A percentile compares a stretch with the other conserved stretches of the same genome.
phyloP scores from a whole-genome alignment of 2,329 filamentous ascomycete species.

The Bimuria novae-zelandiae region DNA sequence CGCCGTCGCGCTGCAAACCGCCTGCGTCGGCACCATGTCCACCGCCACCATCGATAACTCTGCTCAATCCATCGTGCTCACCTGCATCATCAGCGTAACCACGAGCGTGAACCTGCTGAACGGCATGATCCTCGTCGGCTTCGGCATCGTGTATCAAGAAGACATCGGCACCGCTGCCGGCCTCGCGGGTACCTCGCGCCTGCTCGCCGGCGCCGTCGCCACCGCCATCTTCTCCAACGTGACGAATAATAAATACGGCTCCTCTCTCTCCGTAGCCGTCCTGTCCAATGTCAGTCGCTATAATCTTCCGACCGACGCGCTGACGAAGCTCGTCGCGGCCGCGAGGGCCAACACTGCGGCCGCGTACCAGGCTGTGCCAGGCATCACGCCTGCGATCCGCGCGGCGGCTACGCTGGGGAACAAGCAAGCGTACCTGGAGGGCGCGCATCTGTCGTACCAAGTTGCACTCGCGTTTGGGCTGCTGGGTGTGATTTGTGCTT shows the following conservation, averaged over 20 bases:
- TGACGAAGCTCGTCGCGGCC: slow-evolving; percentile 26
- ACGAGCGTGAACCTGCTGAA: slow-evolving; percentile 36
- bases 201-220: slow-evolving; percentile 34
- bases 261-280: slow-evolving; percentile 19
- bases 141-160: slow-evolving; percentile 36
- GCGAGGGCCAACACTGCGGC: slow-evolving; percentile 30
- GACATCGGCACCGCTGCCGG: slow-evolving; percentile 39
- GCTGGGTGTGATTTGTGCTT: slow-evolving; percentile 29
- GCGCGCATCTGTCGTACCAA: slow-evolving; percentile 32
- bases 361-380: slow-evolving; percentile 33
- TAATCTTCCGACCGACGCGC: slow-evolving; percentile 16
- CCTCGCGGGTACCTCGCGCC: slow-evolving; percentile 33
- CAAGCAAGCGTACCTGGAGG: slow-evolving; percentile 35
- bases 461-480: slow-evolving; percentile 40
- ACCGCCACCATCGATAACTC: slow-evolving; percentile 1
- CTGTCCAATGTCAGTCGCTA: slow-evolving; percentile 23
- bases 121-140: slow-evolving; percentile 36
- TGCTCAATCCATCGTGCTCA: slow-evolving; percentile 25
- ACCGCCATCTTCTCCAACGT: slow-evolving; percentile 36
- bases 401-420: slow-evolving; percentile 32
- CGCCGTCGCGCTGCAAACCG: slow-evolving; percentile 34
- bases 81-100: slow-evolving; percentile 33
- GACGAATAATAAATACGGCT: slow-evolving; percentile 35
- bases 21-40: slow-evolving; percentile 8
- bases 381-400: slow-evolving; percentile 32